phyloP scores from a whole-genome alignment of 2,329 filamentous ascomycete genomes.

The Dactylellina drechsleri region DNA sequence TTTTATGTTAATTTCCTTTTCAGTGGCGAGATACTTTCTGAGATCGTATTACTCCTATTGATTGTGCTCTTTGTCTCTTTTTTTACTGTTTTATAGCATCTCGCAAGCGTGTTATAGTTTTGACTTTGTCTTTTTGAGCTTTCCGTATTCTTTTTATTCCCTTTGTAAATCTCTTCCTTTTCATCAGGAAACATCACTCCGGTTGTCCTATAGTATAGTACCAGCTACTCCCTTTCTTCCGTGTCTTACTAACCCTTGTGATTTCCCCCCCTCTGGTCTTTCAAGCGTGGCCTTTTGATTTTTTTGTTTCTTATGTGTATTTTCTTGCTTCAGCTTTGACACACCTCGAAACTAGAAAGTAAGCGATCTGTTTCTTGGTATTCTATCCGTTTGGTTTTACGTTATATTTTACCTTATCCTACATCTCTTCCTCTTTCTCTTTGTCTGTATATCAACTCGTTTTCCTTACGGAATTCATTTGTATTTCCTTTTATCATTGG shows the following conservation, averaged over 20 bases:
- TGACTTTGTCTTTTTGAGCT: conserved; percentile 9
- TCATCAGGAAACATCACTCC: conserved; percentile 51
- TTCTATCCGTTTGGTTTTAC: not conserved
- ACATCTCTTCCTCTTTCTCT: conserved; percentile 4
- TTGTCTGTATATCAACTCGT: conserved; percentile 1
- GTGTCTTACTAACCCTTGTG: conserved; percentile 21
- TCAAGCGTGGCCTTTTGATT: conserved; percentile 38
- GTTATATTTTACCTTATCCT: not conserved
- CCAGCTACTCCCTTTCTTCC: conserved; percentile 19
- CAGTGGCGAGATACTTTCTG: conserved; percentile 48
- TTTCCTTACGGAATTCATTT: conserved; percentile 5
- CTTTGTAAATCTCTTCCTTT: conserved; percentile 26
- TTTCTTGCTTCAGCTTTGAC: conserved; percentile 35
- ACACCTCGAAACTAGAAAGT: conserved; percentile 12
- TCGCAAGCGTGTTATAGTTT: conserved; percentile 41
- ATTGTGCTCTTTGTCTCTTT: conserved; percentile 28
- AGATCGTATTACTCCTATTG: conserved; percentile 52
- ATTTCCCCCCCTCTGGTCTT: conserved; percentile 12
- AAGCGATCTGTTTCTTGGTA: conserved; percentile 8
- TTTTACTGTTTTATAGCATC: conserved; percentile 30
- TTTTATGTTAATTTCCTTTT: conserved; percentile 25
- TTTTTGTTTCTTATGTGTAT: conserved; percentile 27
- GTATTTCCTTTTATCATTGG: not conserved
- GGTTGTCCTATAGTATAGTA: conserved; percentile 28
- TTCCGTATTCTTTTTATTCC: conserved; percentile 35